A percentile compares a stretch with the other conserved stretches of the same genome.
Evolutionary conservation across 352 stramenopile species (phyloP).

Genomic region (Globisporangium viniferum): DNA sequence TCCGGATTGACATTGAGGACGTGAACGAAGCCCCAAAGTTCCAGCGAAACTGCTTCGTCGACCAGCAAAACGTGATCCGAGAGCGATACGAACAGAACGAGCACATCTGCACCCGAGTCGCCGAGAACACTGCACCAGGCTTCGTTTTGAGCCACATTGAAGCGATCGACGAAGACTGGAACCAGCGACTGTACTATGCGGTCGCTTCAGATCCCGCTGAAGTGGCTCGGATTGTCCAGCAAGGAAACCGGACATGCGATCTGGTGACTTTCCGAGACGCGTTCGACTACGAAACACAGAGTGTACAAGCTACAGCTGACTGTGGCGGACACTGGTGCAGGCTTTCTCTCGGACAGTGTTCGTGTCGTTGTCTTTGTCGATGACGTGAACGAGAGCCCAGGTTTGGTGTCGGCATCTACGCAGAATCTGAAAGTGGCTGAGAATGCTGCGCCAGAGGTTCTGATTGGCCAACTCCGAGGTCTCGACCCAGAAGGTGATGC

Average conservation of each 20-base stretch:
- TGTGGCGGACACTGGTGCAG: constrained; percentile 43
- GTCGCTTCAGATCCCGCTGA: constrained; percentile 11
- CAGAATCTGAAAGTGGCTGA: constrained; percentile 30
- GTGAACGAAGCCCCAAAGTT: constrained; percentile 44
- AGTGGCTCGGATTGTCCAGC: constrained; percentile 34
- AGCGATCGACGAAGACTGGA: constrained; percentile 34
- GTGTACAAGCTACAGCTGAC: constrained; percentile 39
- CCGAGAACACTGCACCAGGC: constrained; percentile 28
- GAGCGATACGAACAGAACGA: constrained; percentile 45
- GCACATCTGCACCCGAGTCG: constrained; percentile 40
- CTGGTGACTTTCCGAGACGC: constrained; percentile 26
- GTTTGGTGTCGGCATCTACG: constrained; percentile 26
- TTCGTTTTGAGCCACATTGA: constrained; percentile 26
- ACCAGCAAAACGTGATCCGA: constrained; percentile 23
- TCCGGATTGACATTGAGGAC: constrained; percentile 37
- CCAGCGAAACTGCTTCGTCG: constrained; percentile 48
- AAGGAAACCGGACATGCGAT: constrained; percentile 33
- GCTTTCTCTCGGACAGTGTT: constrained; percentile 38
- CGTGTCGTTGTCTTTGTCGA: constrained; percentile 42
- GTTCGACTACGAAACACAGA: constrained; percentile 43
- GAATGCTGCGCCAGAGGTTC: constrained; percentile 22
- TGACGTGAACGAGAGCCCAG: constrained; percentile 46
- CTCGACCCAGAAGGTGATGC: constrained; percentile 46
- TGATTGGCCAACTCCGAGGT: constrained; percentile 35
- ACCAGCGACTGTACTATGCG: constrained; percentile 44